Evolutionary conservation across 2,329 filamentous ascomycete genomes (phyloP).

Genomic region (Colletotrichum tanaceti): DNA sequence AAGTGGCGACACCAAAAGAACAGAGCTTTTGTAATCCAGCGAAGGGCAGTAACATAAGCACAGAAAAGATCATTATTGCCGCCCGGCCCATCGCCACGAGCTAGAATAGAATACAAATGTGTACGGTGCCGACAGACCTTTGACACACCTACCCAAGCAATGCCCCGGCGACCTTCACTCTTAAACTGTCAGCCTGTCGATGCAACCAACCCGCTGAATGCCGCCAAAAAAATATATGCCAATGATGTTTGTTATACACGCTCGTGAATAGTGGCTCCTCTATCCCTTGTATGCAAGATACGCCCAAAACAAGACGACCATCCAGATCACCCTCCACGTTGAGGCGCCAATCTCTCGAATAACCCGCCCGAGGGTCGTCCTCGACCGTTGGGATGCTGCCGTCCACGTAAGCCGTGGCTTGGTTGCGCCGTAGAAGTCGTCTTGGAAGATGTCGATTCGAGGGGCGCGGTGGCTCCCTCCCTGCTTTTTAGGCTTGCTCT

Average conservation of each 20-base stretch:
- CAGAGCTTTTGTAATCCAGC: neutral
- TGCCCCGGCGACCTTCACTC: neutral
- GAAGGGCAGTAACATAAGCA: neutral
- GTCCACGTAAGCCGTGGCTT: conserved; percentile 50
- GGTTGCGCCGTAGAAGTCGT: conserved; percentile 57
- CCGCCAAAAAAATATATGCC: conserved; percentile 5
- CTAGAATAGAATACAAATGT: conserved; percentile 17
- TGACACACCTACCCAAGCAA: conserved; percentile 13
- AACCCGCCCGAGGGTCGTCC: conserved; percentile 59
- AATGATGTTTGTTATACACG: conserved; percentile 26
- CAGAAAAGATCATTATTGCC: neutral
- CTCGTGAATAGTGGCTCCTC: conserved; percentile 31
- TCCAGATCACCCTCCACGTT: conserved; percentile 71
- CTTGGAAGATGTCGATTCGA: conserved; percentile 65
- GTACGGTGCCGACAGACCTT: conserved; percentile 22
- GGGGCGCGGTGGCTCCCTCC: conserved; percentile 60
- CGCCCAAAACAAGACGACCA: conserved; percentile 72
- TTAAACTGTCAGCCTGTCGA: conserved; percentile 18
- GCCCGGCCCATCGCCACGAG: neutral
- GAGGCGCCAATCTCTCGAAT: conserved; percentile 71
- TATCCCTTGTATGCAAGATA: conserved; percentile 75
- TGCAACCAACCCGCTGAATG: conserved; percentile 36
- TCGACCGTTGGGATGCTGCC: conserved; percentile 45
- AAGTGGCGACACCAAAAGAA: neutral
- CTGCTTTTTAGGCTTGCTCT: conserved; percentile 52